Base-by-base conservation (phyloP, 805 yeast genomes). In the Kodamaea kaohsiungensis region DNA sequence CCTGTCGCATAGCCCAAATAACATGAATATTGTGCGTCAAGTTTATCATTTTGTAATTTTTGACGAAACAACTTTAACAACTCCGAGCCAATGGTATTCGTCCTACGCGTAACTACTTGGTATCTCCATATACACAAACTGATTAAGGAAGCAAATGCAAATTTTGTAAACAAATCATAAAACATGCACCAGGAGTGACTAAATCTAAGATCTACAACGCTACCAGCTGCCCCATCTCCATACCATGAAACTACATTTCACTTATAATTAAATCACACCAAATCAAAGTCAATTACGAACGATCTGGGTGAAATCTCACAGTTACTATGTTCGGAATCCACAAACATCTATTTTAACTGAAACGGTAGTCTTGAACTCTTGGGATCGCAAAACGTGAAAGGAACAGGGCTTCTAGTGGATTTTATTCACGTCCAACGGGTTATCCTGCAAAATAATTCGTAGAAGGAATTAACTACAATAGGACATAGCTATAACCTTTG, bases 291-390 rank as follows among this genome's bases (percentile, higher is more conserved):
- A 35, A 15, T 15, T 35, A 35, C 39, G 39, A 16, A 13, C 42
- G 42, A 38, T 38, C 42, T 38, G 42, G 42, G 42, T 38, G 42
- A n/a, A 38, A 38, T 38, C 42, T 38, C 16, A 16, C 42, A 38
- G 16, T 13, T 38, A 13, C 42, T n/a, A 30, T 5, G 10, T n/a
- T 8, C 17, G 42, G 42, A 16, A 10, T 16, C 16, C 42, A 38
- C 42, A 38, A 38, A 38, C 3, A 16, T 9, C 35, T 12, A 30
- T 8, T 30, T 30, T 12, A 30, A 9, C 35, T 8, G 35, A 30
- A 30, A 30, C 35, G 35, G 35, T 30, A 12, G 35, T 12, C 35
- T 22, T 22, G 35, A 12, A 12, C 35, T 2, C 35, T 30, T 12
- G 35, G 35, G 35, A 9, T 30, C 35, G 35, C 35, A 30, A 30